A percentile compares a stretch with the other conserved stretches of the same genome.
Evolutionary conservation across 2,329 filamentous ascomycete genomes (phyloP).

Genomic region (Pseudocercospora vitis): DNA sequence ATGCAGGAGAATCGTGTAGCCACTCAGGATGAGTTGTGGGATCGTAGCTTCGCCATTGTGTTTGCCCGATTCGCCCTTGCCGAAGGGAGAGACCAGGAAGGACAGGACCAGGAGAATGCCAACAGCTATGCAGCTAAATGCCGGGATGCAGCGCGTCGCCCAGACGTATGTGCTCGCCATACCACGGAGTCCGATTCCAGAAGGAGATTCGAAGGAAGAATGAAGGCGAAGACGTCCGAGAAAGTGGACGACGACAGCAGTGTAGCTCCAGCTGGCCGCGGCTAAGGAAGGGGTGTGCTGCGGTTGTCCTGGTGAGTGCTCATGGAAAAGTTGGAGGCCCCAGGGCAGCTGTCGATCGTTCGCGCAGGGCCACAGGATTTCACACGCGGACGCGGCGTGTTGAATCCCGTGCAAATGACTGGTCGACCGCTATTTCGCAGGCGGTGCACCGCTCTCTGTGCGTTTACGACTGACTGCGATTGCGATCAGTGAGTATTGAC

Average conservation of each 20-base stretch:
- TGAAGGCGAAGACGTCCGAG: slow-evolving; percentile 9
- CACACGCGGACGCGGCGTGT: slow-evolving; percentile 19
- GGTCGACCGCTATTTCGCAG: slow-evolving; percentile 6
- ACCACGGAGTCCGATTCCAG: slow-evolving; percentile 1
- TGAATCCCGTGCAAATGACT: slow-evolving; percentile 10
- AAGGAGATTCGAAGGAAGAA: not conserved
- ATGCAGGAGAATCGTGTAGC: slow-evolving; percentile 67
- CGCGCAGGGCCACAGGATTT: slow-evolving; percentile 9
- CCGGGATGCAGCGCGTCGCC: slow-evolving; percentile 34
- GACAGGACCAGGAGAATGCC: slow-evolving; percentile 30
- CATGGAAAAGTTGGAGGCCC: slow-evolving; percentile 13
- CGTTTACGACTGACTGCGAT: slow-evolving; percentile 4
- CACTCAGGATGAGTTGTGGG: slow-evolving; percentile 33
- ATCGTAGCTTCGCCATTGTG: slow-evolving; percentile 33
- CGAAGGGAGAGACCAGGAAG: slow-evolving; percentile 33
- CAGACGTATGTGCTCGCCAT: slow-evolving; percentile 31
- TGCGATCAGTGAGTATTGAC: slow-evolving; percentile 15
- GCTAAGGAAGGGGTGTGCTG: slow-evolving; percentile 12
- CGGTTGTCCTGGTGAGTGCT: slow-evolving; percentile 9
- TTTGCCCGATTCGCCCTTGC: slow-evolving; percentile 27
- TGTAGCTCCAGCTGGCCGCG: slow-evolving; percentile 2
- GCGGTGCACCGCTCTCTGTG: slow-evolving; percentile 9
- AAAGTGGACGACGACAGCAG: slow-evolving; percentile 6
- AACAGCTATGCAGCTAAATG: slow-evolving; percentile 30
- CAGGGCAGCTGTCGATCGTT: slow-evolving; percentile 6